Percentiles rank a stretch among this genome's conserved stretches.
phyloP scores from a whole-genome alignment of 129 eudicot genomes.

The Flaveria bidentis region DNA sequence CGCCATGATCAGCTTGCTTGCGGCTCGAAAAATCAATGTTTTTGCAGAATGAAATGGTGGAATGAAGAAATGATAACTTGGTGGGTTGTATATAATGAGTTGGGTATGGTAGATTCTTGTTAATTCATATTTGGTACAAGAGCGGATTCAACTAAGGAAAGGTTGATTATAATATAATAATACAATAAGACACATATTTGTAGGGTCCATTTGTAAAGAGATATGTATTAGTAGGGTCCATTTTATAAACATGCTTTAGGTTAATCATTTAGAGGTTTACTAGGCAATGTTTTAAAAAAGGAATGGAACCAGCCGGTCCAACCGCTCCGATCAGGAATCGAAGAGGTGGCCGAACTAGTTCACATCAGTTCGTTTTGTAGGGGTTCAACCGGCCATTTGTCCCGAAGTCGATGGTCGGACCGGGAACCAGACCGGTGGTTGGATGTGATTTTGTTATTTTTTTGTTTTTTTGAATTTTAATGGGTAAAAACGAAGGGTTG shows the following conservation, averaged over 20 bases:
- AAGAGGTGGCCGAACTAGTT: too few species aligned
- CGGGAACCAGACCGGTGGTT: too few species aligned
- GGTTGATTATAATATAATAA: slow-evolving; percentile 21
- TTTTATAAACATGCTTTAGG: neutral
- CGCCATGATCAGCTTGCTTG: slow-evolving; percentile 18
- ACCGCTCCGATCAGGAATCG: too few species aligned
- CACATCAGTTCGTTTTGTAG: too few species aligned
- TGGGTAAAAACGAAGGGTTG: too few species aligned
- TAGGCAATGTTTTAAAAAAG: neutral
- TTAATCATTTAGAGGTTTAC: neutral
- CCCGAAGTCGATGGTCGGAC: too few species aligned
- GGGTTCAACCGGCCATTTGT: too few species aligned
- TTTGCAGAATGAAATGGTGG: slow-evolving; percentile 19
- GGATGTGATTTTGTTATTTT: too few species aligned
- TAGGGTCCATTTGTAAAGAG: slow-evolving; percentile 34
- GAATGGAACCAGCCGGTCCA: too few species aligned
- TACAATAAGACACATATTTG: slow-evolving; percentile 35
- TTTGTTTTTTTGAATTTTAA: too few species aligned
- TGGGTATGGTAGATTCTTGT: slow-evolving; percentile 38
- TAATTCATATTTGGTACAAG: slow-evolving; percentile 35
- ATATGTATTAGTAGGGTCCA: slow-evolving; percentile 13
- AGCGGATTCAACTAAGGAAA: slow-evolving; percentile 47
- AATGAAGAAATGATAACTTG: slow-evolving; percentile 30
- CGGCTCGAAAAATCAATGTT: slow-evolving; percentile 19
- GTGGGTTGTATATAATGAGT: slow-evolving; percentile 45